A percentile compares a stretch with the other conserved stretches of the same genome.
Evolutionary conservation across 228 moss, liverwort and hornwort genomes (phyloP).

Genomic region (Sphagnum fallax): DNA sequence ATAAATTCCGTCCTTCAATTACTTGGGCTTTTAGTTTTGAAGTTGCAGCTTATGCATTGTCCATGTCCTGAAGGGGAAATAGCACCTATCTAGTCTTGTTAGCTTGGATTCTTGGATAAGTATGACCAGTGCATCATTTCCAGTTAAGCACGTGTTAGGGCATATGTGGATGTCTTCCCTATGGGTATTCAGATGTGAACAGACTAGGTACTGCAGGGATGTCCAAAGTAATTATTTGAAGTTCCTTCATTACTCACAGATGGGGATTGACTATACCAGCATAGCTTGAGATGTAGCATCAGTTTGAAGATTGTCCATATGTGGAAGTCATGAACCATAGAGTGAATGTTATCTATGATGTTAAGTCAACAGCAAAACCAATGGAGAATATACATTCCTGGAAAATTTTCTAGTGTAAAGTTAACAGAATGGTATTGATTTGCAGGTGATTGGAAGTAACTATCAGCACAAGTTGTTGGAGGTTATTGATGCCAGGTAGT

Average conservation of each 20-base stretch:
- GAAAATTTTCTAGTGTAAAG: too few relatives aligned
- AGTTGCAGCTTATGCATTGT: not conserved
- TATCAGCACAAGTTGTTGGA: constrained; percentile 77
- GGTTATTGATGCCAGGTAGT: constrained; percentile 72
- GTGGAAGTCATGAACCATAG: not conserved
- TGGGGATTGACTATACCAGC: too few relatives aligned
- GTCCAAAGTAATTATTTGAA: too few relatives aligned
- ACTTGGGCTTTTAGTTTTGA: not conserved
- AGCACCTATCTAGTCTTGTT: too few relatives aligned
- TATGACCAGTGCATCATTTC: not conserved
- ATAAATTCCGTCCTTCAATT: not conserved
- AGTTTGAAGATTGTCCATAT: not conserved
- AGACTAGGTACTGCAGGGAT: too few relatives aligned
- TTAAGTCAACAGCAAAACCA: not conserved
- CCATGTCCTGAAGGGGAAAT: not conserved
- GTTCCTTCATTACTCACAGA: too few relatives aligned
- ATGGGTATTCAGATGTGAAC: too few relatives aligned
- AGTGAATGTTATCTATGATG: not conserved
- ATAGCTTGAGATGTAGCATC: too few relatives aligned
- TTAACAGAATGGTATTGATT: not conserved
- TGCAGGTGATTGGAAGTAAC: constrained; percentile 76
- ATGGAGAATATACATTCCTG: not conserved
- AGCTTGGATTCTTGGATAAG: not conserved
- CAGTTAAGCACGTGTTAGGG: not conserved
- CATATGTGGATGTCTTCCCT: not conserved